Base-by-base conservation (phyloP, 2,329 filamentous ascomycete genomes). In the Chrysoporthe puriensis region DNA sequence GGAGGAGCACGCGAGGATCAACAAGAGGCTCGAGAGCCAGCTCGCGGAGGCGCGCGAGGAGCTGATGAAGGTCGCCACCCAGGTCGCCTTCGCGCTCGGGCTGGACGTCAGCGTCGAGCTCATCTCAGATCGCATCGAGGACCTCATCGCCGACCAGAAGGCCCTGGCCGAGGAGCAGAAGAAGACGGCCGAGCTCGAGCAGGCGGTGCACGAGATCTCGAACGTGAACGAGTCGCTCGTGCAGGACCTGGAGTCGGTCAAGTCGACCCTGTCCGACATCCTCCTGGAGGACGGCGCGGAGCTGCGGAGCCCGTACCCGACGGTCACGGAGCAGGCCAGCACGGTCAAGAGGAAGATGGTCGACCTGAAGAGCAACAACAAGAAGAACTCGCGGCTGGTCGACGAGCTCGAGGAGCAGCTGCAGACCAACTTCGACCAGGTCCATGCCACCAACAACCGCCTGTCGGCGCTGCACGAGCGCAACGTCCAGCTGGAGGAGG, bases 391-490 rank as follows among this genome's bases (percentile, higher is more conserved):
- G 54, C 89, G 93, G 32, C 84, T 99, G 14, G 93, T 99, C 9
- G 93, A 98, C 77, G 95, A 99, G 80, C 89, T 99, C 5, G 96
- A 99, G 79, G 95, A 98, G 74, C 96, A 99, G 79, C 88, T 99
- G 64, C 94, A 95, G 76, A 93, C 87, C 77, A 97, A 96, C 80
- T 99, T 94, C 79, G 96, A 99, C 75, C 92, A 97, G 77, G 94
- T 95, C 69, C 93, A 97, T 76, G 84, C 88, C 69, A 90, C 90
- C 14, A 94, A 88, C 78, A 97, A 97, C 80, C 90, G 95, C 64
- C 82, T 98, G 64, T 97, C 94, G 63, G 90, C 91, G 60, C 84
- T 95, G 61, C 90, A 94, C 75, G 91, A 94, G 79, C 90, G 91
- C 60, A 87, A 90, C 69, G 84, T 85, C 63, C 90, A 94, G 73